A percentile compares a stretch with the other conserved stretches of the same genome.
These are phyloP conservation scores for Ganoderma boninense DNA, from an alignment of 1,284 basidiomycete species.

Conservation along the genomic window DNA sequence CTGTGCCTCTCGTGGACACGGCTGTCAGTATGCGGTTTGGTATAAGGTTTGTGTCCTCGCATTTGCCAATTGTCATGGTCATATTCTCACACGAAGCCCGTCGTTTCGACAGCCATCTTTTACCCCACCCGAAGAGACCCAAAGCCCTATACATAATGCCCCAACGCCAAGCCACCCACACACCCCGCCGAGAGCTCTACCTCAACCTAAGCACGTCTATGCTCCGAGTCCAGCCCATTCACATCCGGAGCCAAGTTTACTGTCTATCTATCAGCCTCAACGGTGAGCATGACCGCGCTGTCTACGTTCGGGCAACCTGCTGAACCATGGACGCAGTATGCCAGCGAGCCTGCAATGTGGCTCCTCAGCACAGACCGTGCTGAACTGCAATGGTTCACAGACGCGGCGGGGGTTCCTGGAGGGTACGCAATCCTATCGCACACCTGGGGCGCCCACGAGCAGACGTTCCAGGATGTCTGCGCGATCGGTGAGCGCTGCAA, in stretches of 20 bases:
- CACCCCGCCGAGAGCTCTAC: too few species aligned
- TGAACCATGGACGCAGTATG: not conserved
- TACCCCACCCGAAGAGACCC: not conserved
- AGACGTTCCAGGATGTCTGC: slow-evolving; percentile 2
- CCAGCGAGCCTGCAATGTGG: not conserved
- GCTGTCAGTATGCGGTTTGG: not conserved
- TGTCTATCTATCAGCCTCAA: not conserved
- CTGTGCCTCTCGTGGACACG: not conserved
- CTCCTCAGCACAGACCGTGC: slow-evolving; percentile 5
- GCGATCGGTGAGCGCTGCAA: not conserved
- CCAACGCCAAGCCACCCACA: too few species aligned
- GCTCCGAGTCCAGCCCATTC: not conserved
- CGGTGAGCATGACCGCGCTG: not conserved
- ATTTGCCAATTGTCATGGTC: not conserved
- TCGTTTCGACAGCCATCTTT: not conserved
- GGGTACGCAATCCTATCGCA: slow-evolving; percentile 15
- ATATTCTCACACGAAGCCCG: not conserved
- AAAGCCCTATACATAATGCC: too few species aligned
- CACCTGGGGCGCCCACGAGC: not conserved
- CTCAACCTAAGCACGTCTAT: not conserved
- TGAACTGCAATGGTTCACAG: not conserved
- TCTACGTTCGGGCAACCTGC: not conserved
- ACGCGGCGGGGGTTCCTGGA: not conserved
- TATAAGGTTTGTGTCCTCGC: not conserved
- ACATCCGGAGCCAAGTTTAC: not conserved